phyloP scores from a whole-genome alignment of 176 grass and related monocot species.

The Oryza longistaminata region DNA sequence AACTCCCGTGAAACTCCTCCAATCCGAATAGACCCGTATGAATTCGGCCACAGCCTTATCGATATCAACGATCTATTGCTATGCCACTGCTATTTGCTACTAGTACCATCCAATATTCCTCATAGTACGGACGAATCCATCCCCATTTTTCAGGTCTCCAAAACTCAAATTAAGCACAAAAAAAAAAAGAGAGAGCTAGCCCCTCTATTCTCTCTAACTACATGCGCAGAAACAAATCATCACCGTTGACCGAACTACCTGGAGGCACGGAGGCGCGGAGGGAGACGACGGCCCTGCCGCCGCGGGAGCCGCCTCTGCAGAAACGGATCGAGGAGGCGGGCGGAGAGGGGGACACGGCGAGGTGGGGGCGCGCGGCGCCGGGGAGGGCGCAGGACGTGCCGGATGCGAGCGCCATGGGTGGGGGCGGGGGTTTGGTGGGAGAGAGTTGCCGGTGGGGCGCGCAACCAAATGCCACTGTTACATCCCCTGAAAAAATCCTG shows the following conservation, averaged over 20 bases:
- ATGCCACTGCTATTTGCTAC: not conserved
- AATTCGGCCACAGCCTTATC: not conserved
- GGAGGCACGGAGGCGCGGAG: conserved; percentile 22
- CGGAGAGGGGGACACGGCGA: conserved; percentile 28
- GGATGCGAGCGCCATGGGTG: conserved; percentile 50
- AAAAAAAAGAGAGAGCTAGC: not conserved
- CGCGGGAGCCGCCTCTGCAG: not conserved
- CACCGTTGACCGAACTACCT: conserved; percentile 34
- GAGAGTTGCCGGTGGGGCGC: no score
- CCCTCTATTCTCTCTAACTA: not conserved
- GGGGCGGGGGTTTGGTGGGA: not conserved
- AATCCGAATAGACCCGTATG: not conserved
- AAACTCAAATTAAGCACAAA: no score
- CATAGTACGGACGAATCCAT: not conserved
- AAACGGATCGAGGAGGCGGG: conserved; percentile 39
- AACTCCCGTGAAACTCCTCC: no score
- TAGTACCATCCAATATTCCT: not conserved
- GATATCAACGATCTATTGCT: not conserved
- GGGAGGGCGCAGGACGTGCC: conserved; percentile 32
- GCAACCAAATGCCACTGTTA: no score
- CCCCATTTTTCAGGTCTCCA: not conserved
- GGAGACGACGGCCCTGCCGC: conserved; percentile 15
- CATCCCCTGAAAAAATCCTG: no score
- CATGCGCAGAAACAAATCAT: not conserved
- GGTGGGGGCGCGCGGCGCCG: not conserved